Percentiles rank a stretch among this genome's conserved stretches.
These are phyloP conservation scores for Leccinum longicurvipes DNA, from an alignment of 768 basidiomycete genomes.

Conservation along the genomic window DNA sequence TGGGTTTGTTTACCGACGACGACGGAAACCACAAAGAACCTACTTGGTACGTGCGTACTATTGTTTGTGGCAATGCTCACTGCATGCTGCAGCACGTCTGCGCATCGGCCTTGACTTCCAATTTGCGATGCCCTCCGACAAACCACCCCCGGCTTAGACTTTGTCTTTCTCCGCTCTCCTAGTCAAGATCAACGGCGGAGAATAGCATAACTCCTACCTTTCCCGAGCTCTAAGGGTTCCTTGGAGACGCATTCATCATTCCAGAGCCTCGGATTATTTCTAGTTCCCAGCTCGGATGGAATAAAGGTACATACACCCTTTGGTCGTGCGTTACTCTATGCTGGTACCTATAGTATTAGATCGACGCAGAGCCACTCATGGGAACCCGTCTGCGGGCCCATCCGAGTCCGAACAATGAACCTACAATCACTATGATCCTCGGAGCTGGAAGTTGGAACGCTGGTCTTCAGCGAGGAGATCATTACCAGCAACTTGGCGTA, in stretches of 20 bases:
- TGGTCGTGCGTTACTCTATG: background rate
- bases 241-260: slow-evolving; percentile 57
- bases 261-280: slow-evolving; percentile 48
- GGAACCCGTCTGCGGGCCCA: background rate
- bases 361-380: background rate
- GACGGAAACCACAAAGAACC: slow-evolving; percentile 45
- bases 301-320: slow-evolving; percentile 21
- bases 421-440: no score
- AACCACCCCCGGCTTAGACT: slow-evolving; percentile 41
- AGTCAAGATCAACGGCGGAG: slow-evolving; percentile 49
- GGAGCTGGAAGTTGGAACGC: no score
- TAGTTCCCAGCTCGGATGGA: slow-evolving; percentile 38
- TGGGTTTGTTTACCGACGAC: slow-evolving; percentile 26
- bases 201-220: slow-evolving; percentile 51
- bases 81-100: slow-evolving; percentile 36
- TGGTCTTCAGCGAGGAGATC: background rate
- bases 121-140: slow-evolving; percentile 16
- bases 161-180: slow-evolving; percentile 55
- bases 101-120: slow-evolving; percentile 8
- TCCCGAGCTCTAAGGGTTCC: slow-evolving; percentile 24
- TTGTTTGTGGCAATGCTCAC: slow-evolving; percentile 33
- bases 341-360: background rate
- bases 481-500: background rate
- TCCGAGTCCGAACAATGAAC: background rate
- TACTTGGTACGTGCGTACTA: slow-evolving; percentile 49